Conservation (phyloP, 2,329 filamentous ascomycete species). For the Aspergillus alliaceus region DNA sequence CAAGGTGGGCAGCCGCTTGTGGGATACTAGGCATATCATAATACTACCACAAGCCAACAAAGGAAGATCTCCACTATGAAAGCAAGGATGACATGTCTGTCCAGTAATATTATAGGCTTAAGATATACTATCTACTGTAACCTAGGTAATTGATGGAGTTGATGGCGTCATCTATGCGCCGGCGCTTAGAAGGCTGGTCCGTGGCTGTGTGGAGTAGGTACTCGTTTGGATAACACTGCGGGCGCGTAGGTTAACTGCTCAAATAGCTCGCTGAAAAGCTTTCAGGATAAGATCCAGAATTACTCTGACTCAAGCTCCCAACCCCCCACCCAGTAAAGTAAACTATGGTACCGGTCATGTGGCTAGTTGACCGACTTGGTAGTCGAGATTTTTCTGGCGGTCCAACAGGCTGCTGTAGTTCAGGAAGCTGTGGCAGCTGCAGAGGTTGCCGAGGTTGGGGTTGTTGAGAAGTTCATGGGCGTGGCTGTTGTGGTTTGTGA, state of each 20-base stretch:
- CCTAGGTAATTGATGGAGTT: background rate
- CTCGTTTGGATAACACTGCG: background rate
- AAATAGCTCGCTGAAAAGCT: background rate
- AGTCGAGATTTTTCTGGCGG: background rate
- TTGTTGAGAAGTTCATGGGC: background rate
- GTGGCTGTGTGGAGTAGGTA: background rate
- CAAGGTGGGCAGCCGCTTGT: too few relatives aligned
- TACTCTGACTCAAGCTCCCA: background rate
- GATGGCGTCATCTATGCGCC: background rate
- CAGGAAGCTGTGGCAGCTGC: background rate
- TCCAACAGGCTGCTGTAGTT: background rate
- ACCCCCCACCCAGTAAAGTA: background rate
- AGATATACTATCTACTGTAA: background rate
- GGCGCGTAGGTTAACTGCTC: background rate
- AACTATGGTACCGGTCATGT: background rate
- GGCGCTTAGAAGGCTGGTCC: background rate
- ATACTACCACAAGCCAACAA: too few relatives aligned
- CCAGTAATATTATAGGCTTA: background rate
- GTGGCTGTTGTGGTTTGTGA: background rate
- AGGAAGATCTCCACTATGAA: too few relatives aligned
- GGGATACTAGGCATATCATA: too few relatives aligned
- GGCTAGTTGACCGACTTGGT: background rate
- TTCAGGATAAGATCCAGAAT: background rate
- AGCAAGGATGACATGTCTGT: background rate
- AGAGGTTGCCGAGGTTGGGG: background rate